Conservation (phyloP, 495 filamentous ascomycete genomes). For the Aspergillus baeticus region DNA sequence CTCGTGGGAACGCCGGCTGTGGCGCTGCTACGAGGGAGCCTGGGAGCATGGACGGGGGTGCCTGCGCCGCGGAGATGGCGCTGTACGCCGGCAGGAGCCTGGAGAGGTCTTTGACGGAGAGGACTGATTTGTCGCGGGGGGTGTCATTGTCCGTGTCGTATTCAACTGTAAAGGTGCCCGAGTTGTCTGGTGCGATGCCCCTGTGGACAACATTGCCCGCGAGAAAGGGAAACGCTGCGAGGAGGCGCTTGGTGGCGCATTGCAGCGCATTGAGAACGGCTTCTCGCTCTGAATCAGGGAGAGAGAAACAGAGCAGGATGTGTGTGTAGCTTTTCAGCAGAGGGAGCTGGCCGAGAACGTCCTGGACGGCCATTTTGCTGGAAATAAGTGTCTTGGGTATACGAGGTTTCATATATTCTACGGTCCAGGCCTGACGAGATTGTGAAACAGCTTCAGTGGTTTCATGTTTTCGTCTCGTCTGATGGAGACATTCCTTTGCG, state of each 20-base stretch:
- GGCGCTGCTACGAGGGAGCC: constrained; percentile 20
- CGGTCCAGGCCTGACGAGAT: not conserved
- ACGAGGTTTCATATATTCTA: not conserved
- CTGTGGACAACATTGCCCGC: constrained; percentile 29
- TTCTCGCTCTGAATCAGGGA: constrained; percentile 16
- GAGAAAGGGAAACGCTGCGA: constrained; percentile 31
- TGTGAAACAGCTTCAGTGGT: not conserved
- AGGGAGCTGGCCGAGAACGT: constrained; percentile 40
- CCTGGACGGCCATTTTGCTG: constrained; percentile 16
- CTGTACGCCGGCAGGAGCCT: constrained; percentile 21
- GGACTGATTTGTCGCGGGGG: constrained; percentile 3
- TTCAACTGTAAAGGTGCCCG: constrained; percentile 28
- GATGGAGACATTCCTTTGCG: no score
- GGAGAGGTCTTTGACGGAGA: constrained; percentile 28
- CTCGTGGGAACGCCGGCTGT: constrained; percentile 29
- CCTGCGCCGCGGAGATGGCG: constrained; percentile 20
- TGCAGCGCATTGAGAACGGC: constrained; percentile 21
- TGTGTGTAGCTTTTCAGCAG: constrained; percentile 41
- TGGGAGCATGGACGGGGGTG: constrained; percentile 31
- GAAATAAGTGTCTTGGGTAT: not conserved
- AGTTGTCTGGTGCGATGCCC: constrained; percentile 16
- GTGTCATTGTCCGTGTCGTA: not conserved
- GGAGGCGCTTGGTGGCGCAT: constrained; percentile 25
- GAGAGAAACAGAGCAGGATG: constrained; percentile 27
- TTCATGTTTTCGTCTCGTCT: not conserved